A percentile compares a stretch with the other conserved stretches of the same genome.
Conservation (phyloP, 495 filamentous ascomycete genomes). For the Hypoxylon crocopeplum region DNA sequence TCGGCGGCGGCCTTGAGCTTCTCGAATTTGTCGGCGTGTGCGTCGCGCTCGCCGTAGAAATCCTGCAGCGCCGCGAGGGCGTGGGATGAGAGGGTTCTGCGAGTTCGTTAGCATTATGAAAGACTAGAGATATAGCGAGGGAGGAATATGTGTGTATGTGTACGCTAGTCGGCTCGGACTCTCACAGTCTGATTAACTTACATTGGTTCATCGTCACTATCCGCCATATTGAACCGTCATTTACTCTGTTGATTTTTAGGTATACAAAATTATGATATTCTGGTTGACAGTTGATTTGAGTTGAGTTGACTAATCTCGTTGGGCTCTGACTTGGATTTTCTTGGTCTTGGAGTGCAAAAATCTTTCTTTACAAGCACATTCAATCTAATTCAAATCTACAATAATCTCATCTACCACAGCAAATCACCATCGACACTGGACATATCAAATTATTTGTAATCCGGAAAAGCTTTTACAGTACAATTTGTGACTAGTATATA, state of each 20-base stretch:
- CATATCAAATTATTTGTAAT: no score
- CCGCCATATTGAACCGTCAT: constrained; percentile 36
- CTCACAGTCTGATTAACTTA: constrained; percentile 30
- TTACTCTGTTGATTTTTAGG: no score
- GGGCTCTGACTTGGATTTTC: no score
- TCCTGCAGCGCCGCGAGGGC: constrained; percentile 68
- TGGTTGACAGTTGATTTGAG: no score
- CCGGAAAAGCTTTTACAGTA: constrained; percentile 8
- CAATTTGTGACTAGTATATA: constrained; percentile 43
- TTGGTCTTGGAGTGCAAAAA: no score
- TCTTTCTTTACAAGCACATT: no score
- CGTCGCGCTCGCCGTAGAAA: constrained; percentile 74
- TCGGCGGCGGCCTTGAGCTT: constrained; percentile 59
- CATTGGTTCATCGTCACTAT: constrained; percentile 52
- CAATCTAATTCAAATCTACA: no score
- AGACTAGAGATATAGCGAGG: neutral
- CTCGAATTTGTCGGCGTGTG: constrained; percentile 66
- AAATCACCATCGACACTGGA: no score
- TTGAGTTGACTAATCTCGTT: no score
- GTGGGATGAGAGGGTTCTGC: constrained; percentile 62
- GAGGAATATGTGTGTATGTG: neutral
- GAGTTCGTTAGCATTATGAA: neutral
- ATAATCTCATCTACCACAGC: no score
- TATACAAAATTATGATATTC: no score
- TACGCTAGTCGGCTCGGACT: neutral